Base-by-base conservation (phyloP, 768 basidiomycete genomes). In the Cytidiella melzeri region DNA sequence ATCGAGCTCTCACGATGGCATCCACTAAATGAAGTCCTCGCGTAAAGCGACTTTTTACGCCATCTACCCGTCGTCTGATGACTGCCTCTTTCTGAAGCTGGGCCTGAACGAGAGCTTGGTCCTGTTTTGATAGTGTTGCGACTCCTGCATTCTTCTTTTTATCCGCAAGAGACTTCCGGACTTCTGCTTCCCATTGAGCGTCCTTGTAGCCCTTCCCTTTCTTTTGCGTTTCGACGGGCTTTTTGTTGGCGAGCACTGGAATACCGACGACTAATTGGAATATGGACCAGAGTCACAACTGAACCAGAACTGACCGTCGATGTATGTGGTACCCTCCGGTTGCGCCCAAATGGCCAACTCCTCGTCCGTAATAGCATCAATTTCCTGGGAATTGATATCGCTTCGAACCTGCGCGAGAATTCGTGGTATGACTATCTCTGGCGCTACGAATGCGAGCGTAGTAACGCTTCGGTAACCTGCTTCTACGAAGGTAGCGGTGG, bases 141-240 rank as follows among this genome's bases (percentile, higher is more conserved):
- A 57, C 47, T 1, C 72, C 57, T 1, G 66, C 61, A 1, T 73
- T 66, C 9, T 79, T 75, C 63, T 89, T 91, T 71, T 97, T 97
- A 48, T 69, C 79, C 5, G 89, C 88, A 1, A 97, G 71, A 0
- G 84, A 81, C 56, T 88, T 84, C 9, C 93, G 80, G n/a, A 95
- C 71, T 52, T 99, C 94, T 23, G 84, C 86, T 53, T 99, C 96
- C 95, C 95, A 99, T 60, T 90, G 85, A 15, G 90, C 86, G 12
- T 95, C 87, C 28, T 90, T 91, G 4, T 87, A 81, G 50, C 84
- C 87, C 57, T 96, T 97, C 12, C 91, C 88, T 62, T 94, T 95
- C 55, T 68, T 75, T 67, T 62, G 69, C 41, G 60, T 70, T 3
- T 76, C 72, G 1, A 71, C 73, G 10, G 64, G 63, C 58, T 85